Base-by-base conservation (phyloP, 805 yeast genomes). In the Schwanniomyces yamadae region DNA sequence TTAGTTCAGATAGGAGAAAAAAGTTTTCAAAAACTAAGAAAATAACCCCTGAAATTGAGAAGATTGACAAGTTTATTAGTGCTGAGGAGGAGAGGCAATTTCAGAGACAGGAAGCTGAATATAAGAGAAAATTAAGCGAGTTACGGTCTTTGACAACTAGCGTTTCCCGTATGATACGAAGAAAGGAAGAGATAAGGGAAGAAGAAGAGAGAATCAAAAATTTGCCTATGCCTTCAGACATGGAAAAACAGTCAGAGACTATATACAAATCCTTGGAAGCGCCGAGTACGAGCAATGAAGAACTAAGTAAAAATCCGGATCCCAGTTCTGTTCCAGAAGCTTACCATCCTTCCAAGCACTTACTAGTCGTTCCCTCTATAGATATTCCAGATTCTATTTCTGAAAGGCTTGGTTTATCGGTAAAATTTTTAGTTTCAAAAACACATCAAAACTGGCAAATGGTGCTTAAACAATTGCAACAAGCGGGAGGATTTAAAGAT, bases 401-500 rank as follows among this genome's bases (percentile, higher is more conserved):
- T 9, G 60, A 58, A 3, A 57, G 59, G 22, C 45, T 77, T 6
- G 73, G 71, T 0, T 59, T 67, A 10, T 55, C 75, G 0, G 46
- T 67, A 3, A 65, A 61, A 33, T 63, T 55, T 42, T 59, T 76
- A 23, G 61, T 68, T 0, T 55, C 63, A 14, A 52, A 59, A 32
- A 57, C 62, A 14, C 47, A 58, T 20, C 73, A 70, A 36, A 63
- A 75, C 45, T 77, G 81, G 81, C 50, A 50, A 1, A 57, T 75
- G 28, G 75, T 74, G 9, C 47, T 77, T 8, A 57, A 63, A 10
- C 69, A 63, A 33, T 54, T 69, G 20, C 42, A 53, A 12, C 40
- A 42, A 2, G 50, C 55, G 4, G 66, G 63, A 1, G 78, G 77
- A 0, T 56, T 73, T 17, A 25, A 27, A 6, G 65, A 48, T 5